Base-by-base conservation (phyloP, 257 asterid genomes). In the Solanum pennellii region DNA sequence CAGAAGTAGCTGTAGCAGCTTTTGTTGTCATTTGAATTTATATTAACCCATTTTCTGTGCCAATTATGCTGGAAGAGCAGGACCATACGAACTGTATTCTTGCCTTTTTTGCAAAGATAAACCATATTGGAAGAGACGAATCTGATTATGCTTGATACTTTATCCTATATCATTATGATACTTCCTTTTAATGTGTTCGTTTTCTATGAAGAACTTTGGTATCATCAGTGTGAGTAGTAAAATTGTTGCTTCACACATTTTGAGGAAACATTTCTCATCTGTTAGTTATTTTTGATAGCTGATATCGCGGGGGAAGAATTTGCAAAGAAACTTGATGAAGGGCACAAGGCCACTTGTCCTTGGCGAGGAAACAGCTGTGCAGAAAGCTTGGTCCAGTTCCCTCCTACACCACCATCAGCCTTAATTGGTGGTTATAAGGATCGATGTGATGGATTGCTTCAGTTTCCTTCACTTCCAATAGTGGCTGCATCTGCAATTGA, bases 371-470 rank as follows among this genome's bases (percentile, higher is more conserved):
- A 95, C 91, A 93, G 93, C 88, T 96, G 99, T 88, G 95, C 98
- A 44, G 99, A 97, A 90, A 96, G 99, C 90, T 92, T 97, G 93
- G 99, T 95, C 88, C 99, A 97, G 89, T 97, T 97, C 91, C 99
- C 99, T 33, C 99, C 99, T 21, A 95, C 99, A 89, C 99, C 99
- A 85, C 98, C 99, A 83, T 93, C 98, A 62, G 99, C 99, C 84
- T 91, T 97, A 79, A 92, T 97, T 90, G 99, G 99, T 90, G 99
- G 99, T 87, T 97, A 93, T 88, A 96, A 94, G 93, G 99, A 97
- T 91, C 96, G 99, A 62, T 96, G 98, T 89, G 99, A 97, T 91
- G 99, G 98, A 82, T 89, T 97, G 49, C 95, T 97, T 89, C 99
- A 97, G 93, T 97, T 97, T 91, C 90, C 95, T n/a, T 93, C 97